A percentile compares a stretch with the other conserved stretches of the same genome.
Evolutionary conservation across 2,329 filamentous ascomycete genomes (phyloP).

Genomic region (Claviceps lovelessii): DNA sequence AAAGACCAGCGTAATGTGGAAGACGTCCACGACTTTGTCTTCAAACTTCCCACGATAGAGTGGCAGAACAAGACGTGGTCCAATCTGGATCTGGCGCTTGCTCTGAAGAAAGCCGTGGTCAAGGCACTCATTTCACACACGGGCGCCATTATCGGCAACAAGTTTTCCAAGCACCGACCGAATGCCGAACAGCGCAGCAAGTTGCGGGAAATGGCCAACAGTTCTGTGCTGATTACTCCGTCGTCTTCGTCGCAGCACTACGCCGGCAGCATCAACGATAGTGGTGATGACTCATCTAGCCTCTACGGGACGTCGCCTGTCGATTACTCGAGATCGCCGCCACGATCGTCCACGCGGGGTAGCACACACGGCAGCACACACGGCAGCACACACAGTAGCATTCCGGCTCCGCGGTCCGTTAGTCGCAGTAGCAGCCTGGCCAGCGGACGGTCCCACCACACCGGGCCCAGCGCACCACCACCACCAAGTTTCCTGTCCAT

Average conservation of each 20-base stretch:
- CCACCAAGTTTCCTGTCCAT: conserved; percentile 32
- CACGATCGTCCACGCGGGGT: conserved; percentile 32
- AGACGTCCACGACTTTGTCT: conserved; percentile 95
- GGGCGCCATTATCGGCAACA: conserved; percentile 93
- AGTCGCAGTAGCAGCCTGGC: conserved; percentile 41
- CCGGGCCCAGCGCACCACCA: conserved; percentile 15
- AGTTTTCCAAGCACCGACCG: conserved; percentile 79
- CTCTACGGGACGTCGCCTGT: conserved; percentile 38
- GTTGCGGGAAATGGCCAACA: conserved; percentile 71
- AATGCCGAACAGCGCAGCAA: conserved; percentile 64
- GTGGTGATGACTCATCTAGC: conserved; percentile 40
- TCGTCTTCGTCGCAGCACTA: conserved; percentile 22
- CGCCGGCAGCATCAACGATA: conserved; percentile 32
- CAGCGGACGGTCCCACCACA: conserved; percentile 27
- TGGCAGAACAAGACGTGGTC: conserved; percentile 99
- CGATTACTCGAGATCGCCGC: conserved; percentile 45
- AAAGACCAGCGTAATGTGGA: conserved; percentile 90
- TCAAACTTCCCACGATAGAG: conserved; percentile 84
- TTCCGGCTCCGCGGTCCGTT: conserved; percentile 24
- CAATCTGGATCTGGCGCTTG: conserved; percentile 83
- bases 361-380: conserved; percentile 34
- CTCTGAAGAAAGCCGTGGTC: conserved; percentile 87
- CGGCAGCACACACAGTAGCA: conserved; percentile 34
- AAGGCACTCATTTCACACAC: conserved; percentile 89
- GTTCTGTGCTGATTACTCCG: conserved; percentile 46